Conservation (phyloP, 2,329 filamentous ascomycete species). For the Boeremia lycopersici region DNA sequence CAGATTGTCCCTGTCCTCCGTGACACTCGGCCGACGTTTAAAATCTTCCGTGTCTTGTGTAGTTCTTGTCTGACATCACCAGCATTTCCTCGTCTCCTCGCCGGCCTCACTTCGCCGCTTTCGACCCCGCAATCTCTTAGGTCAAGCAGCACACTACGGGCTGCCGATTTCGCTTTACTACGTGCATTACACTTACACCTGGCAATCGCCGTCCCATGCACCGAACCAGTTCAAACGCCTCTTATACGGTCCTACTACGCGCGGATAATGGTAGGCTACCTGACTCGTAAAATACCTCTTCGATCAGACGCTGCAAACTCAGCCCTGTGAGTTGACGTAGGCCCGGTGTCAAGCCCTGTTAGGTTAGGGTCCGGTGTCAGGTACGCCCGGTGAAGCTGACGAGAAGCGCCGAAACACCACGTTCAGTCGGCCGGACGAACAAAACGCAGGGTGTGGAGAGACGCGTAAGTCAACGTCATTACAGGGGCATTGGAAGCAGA, state of each 20-base stretch:
- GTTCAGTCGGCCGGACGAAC: neutral
- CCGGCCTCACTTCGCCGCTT: constrained; percentile 8
- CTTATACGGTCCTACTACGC: neutral
- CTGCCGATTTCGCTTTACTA: constrained; percentile 1
- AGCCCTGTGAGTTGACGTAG: constrained; percentile 8
- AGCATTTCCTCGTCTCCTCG: neutral
- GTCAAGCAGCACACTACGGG: too few species aligned
- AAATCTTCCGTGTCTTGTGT: neutral
- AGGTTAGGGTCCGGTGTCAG: neutral
- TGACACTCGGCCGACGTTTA: neutral
- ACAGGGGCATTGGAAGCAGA: neutral
- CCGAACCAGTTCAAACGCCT: neutral
- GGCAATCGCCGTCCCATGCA: neutral
- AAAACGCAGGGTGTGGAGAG: neutral
- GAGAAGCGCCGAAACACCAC: constrained; percentile 8
- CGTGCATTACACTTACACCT: neutral
- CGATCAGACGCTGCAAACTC: neutral
- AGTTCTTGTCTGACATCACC: neutral
- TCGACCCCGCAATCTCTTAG: neutral
- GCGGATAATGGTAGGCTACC: neutral
- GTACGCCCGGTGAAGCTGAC: constrained; percentile 1
- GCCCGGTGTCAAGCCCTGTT: constrained; percentile 3
- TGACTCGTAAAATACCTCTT: constrained; percentile 1
- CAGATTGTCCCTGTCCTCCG: neutral
- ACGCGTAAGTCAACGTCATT: constrained; percentile 13